A percentile compares a stretch with the other conserved stretches of the same genome.
These are phyloP conservation scores for Trichoderma citrinoviride DNA, from an alignment of 2,329 filamentous ascomycete genomes.

Conservation along the genomic window DNA sequence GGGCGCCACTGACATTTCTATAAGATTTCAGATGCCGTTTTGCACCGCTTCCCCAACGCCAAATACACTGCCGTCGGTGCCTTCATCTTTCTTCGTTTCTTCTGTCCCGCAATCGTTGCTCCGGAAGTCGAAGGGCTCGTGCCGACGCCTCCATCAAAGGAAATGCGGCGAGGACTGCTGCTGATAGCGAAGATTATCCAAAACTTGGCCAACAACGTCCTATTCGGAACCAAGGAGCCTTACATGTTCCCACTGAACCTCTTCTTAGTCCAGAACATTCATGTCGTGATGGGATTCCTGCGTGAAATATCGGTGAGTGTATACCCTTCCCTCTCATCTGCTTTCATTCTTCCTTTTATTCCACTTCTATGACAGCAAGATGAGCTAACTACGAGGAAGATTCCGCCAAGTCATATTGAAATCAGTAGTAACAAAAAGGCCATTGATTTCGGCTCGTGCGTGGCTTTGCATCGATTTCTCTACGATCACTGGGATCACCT, in stretches of 20 bases:
- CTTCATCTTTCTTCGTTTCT: conserved; percentile 70
- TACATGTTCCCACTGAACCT: conserved; percentile 71
- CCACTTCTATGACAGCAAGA: background rate
- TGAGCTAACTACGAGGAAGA: conserved; percentile 32
- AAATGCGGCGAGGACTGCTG: conserved; percentile 65
- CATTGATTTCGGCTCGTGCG: conserved; percentile 69
- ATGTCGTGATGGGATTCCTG: conserved; percentile 63
- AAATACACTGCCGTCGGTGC: conserved; percentile 71
- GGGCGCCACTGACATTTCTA: background rate
- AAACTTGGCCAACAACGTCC: conserved; percentile 68
- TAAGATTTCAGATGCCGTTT: conserved; percentile 61
- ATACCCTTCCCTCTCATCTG: too few relatives aligned
- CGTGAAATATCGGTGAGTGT: conserved; percentile 62
- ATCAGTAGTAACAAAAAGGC: conserved; percentile 45
- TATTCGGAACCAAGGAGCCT: conserved; percentile 69
- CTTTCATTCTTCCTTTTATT: too few relatives aligned
- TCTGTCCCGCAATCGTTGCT: conserved; percentile 69
- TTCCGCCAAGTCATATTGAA: conserved; percentile 49
- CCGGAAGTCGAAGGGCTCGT: conserved; percentile 68
- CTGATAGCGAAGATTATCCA: conserved; percentile 71
- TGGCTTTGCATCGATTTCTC: conserved; percentile 64
- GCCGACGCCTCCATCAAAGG: conserved; percentile 58
- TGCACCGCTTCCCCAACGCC: conserved; percentile 62
- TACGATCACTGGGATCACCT: conserved; percentile 73
- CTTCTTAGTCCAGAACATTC: conserved; percentile 67